Conservation (phyloP, 352 stramenopile genomes). For the Pythium monospermum region DNA sequence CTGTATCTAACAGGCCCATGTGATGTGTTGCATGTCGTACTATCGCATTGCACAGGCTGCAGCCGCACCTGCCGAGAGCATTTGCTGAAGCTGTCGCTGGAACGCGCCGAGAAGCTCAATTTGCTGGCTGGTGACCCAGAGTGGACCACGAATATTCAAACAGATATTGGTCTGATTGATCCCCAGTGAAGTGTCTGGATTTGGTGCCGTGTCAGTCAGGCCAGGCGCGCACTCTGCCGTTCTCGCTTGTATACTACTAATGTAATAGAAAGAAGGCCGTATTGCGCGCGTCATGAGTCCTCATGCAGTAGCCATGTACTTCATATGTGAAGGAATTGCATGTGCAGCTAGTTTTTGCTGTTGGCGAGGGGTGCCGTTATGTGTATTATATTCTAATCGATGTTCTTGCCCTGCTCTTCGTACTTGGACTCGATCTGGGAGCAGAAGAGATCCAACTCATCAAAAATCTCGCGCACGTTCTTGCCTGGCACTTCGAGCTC, state of each 20-base stretch:
- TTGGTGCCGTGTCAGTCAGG: too few species aligned
- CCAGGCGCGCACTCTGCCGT: too few species aligned
- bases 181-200: too few species aligned
- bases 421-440: slow-evolving; percentile 86
- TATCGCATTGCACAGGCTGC: slow-evolving; percentile 18
- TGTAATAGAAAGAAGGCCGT: too few species aligned
- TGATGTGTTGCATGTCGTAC: too few species aligned
- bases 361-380: not conserved
- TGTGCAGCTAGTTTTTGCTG: too few species aligned
- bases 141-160: not conserved
- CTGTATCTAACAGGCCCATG: too few species aligned
- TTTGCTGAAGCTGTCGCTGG: not conserved
- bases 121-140: not conserved
- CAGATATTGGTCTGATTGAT: slow-evolving; percentile 1
- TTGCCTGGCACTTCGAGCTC: slow-evolving; percentile 61
- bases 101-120: not conserved
- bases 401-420: slow-evolving; percentile 74
- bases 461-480: slow-evolving; percentile 81
- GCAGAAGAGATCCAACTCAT: slow-evolving; percentile 80
- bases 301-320: too few species aligned
- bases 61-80: not conserved
- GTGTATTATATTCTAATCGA: slow-evolving; percentile 47
- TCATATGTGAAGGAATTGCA: too few species aligned
- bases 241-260: too few species aligned
- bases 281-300: too few species aligned